Conservation (phyloP, 106 monocot genomes). For the Allium sativum region DNA sequence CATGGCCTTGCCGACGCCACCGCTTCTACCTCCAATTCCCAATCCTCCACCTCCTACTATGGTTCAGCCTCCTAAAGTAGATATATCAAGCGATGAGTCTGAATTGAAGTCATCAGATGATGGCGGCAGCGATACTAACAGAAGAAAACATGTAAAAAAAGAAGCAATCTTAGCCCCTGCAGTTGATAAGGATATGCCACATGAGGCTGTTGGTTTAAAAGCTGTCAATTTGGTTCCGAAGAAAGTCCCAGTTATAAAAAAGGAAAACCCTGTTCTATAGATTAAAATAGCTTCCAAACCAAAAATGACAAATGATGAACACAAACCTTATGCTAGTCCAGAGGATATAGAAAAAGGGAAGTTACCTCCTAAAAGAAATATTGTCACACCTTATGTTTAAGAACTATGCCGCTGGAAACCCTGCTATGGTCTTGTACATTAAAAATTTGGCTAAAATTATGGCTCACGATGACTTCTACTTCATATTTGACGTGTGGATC, state of each 20-base stretch:
- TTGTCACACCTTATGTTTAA: constrained; percentile 97
- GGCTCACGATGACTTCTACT: constrained; percentile 80
- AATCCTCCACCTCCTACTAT: constrained; percentile 39
- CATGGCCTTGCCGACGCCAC: constrained; percentile 86
- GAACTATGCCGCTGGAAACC: constrained; percentile 86
- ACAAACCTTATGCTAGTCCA: constrained; percentile 47
- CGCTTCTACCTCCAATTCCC: constrained; percentile 60
- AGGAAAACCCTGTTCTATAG: constrained; percentile 83
- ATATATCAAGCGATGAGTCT: constrained; percentile 81
- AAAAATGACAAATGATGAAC: constrained; percentile 20
- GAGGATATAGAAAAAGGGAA: constrained; percentile 70
- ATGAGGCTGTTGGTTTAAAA: constrained; percentile 91
- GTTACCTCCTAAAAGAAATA: constrained; percentile 79
- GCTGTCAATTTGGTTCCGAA: constrained; percentile 73
- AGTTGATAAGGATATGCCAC: constrained; percentile 66
- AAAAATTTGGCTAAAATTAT: constrained; percentile 98
- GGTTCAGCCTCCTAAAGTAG: constrained; percentile 11
- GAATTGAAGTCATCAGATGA: constrained; percentile 94
- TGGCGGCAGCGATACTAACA: constrained; percentile 17
- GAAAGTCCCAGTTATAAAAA: constrained; percentile 80
- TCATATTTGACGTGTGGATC: constrained; percentile 69
- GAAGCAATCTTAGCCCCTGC: constrained; percentile 83
- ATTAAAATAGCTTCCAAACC: constrained; percentile 78
- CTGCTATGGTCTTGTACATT: constrained; percentile 72
- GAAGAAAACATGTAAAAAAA: constrained; percentile 48